phyloP scores from a whole-genome alignment of 768 basidiomycete species.

The Postia placenta region DNA sequence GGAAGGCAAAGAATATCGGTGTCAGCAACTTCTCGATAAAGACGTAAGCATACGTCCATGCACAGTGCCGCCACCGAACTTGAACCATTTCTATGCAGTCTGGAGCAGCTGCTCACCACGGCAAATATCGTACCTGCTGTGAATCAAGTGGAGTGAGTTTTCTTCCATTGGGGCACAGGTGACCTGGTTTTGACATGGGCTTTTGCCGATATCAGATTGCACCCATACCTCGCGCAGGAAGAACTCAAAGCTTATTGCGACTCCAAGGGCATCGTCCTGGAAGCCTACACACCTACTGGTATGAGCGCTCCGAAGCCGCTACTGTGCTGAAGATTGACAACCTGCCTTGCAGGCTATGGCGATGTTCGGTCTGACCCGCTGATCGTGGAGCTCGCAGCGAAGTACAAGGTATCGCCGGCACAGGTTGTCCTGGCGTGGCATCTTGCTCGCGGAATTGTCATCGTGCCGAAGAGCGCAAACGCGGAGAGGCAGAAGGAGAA shows the following conservation, averaged over 20 bases:
- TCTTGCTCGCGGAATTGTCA: conserved; percentile 36
- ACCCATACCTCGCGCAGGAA: conserved; percentile 47
- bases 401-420: conserved; percentile 39
- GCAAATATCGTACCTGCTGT: conserved; percentile 29
- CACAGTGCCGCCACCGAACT: too few species aligned
- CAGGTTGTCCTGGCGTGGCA: conserved; percentile 52
- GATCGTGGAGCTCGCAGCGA: conserved; percentile 38
- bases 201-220: conserved; percentile 37
- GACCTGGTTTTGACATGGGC: not conserved
- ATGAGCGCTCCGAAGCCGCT: not conserved
- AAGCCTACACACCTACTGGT: conserved; percentile 47
- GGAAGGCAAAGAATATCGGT: conserved; percentile 45
- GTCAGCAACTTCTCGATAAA: conserved; percentile 59
- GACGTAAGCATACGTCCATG: conserved; percentile 31
- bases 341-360: conserved; percentile 29
- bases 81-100: conserved; percentile 10
- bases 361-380: conserved; percentile 40
- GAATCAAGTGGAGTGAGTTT: conserved; percentile 29
- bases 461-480: conserved; percentile 45
- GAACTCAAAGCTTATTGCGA: conserved; percentile 41
- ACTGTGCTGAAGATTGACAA: not conserved
- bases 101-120: conserved; percentile 22
- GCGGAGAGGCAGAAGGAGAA: conserved; percentile 44
- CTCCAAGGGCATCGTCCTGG: conserved; percentile 41
- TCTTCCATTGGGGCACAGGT: not conserved